phyloP scores from a whole-genome alignment of 2,329 filamentous ascomycete genomes.

The Hortaea werneckii region DNA sequence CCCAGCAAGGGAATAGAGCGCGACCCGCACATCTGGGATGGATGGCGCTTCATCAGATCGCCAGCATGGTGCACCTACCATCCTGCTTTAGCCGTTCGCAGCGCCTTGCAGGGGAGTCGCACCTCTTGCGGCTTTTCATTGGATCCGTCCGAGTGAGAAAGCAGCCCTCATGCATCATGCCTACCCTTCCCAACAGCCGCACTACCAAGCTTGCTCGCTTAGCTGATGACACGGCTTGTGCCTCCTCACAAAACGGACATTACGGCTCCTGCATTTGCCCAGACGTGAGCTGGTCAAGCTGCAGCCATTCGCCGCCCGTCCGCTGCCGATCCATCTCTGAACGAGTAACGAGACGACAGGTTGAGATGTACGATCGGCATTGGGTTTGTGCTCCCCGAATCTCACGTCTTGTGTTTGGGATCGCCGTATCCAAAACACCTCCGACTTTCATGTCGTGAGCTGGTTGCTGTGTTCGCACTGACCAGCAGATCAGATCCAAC shows the following conservation, averaged over 20 bases:
- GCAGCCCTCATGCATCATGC: background rate
- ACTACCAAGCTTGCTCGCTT: background rate
- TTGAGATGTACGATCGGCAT: too few relatives aligned
- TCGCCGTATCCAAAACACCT: too few relatives aligned
- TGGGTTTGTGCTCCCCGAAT: too few relatives aligned
- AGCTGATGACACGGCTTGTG: too few relatives aligned
- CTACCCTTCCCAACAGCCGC: background rate
- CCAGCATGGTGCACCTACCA: conserved; percentile 6
- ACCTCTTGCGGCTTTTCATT: conserved; percentile 6
- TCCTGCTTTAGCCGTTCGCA: conserved; percentile 7
- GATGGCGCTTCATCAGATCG: conserved; percentile 9
- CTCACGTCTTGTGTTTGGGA: too few relatives aligned
- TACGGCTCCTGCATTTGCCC: background rate
- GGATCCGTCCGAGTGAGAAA: conserved; percentile 1
- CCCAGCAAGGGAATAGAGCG: too few relatives aligned
- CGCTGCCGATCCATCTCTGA: too few relatives aligned
- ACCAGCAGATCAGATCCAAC: too few relatives aligned
- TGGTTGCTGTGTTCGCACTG: too few relatives aligned
- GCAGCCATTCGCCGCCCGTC: too few relatives aligned
- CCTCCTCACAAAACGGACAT: background rate
- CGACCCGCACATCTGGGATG: conserved; percentile 10
- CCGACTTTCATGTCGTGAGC: too few relatives aligned
- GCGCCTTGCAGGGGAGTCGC: conserved; percentile 9
- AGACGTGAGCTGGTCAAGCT: background rate
- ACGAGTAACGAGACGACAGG: too few relatives aligned